Percentiles rank a stretch among this genome's conserved stretches.
Evolutionary conservation across 176 grass and related monocot genomes (phyloP).

Genomic region (Oryza coarctata): DNA sequence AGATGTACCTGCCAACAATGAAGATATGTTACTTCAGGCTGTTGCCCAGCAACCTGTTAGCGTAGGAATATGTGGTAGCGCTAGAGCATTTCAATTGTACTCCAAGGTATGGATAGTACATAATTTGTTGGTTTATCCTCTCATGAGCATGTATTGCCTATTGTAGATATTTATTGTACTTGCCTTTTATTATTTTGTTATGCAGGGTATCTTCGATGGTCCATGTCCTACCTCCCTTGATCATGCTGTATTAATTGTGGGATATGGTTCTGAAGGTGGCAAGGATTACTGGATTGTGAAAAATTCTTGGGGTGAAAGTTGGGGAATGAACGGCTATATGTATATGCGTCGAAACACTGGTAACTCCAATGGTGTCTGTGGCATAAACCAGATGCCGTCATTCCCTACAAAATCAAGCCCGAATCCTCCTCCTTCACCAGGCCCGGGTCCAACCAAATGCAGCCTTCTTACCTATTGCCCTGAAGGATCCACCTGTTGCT

Average conservation of each 20-base stretch:
- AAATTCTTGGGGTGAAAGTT: conserved; percentile 88
- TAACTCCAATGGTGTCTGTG: conserved; percentile 62
- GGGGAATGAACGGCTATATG: conserved; percentile 95
- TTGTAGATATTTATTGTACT: not conserved
- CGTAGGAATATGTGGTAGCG: conserved; percentile 94
- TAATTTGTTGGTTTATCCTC: not conserved
- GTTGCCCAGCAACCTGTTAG: conserved; percentile 90
- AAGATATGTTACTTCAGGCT: conserved; percentile 73
- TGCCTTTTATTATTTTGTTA: conserved; percentile 24
- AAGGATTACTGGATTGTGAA: conserved; percentile 98
- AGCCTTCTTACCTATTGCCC: conserved; percentile 72
- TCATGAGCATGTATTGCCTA: not conserved
- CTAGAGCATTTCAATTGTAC: conserved; percentile 84
- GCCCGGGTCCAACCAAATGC: conserved; percentile 84
- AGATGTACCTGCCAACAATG: conserved; percentile 71
- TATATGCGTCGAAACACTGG: conserved; percentile 65
- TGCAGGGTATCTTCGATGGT: conserved; percentile 90
- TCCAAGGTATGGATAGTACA: conserved; percentile 55
- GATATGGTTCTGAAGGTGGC: conserved; percentile 79
- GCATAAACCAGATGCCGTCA: conserved; percentile 88
- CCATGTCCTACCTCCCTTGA: conserved; percentile 91
- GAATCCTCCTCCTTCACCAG: conserved; percentile 81
- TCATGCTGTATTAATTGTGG: conserved; percentile 91
- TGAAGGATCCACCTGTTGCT: conserved; percentile 85
- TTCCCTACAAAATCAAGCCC: conserved; percentile 78